Evolutionary conservation across 495 filamentous ascomycete species (phyloP), one percentile per base, ranked within the genome.

Genomic region (Penicillium chermesinum): DNA sequence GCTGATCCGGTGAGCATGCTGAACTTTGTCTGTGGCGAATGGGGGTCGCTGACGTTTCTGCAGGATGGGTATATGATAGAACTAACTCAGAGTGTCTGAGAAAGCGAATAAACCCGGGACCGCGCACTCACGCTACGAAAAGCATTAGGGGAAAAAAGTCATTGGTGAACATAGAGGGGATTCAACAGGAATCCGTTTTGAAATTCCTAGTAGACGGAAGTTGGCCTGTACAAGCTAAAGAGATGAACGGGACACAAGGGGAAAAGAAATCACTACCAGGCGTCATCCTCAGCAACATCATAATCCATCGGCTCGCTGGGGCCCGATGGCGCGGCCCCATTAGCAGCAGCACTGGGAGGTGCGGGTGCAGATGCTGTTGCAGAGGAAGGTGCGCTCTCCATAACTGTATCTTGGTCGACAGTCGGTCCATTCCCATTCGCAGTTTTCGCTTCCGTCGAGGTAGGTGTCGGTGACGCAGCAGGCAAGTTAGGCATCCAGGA

Each of bases 401-500:
- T 75, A 2, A 45, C 47, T 13, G 60, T 66, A 45, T 76, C 72
- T 16, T 63, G 61, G 13, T 66, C 58, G 13, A 59, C 50, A 33
- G 72, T 61, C 10, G 25, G 19, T 30, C 61, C 60, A 9, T 54
- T 50, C 10, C 52, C 58, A 16, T 58, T 58, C 41, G 59, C 59
- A 14, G 59, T 59, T 44, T 63, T 66, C 38, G 39, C 18, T 32
- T 66, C 61, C 7, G 58, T 20, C 2, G 60, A 43, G 32, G 53
- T 33, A 1, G 54, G 16, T n/a, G 62, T 19, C 0, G 61, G 15
- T 12, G 55, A 19, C 8, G 60, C 14, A 20, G 69, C 61, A 1
- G 69, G 67, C 4, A 68, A 68, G 39, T 73, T 75, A 40, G 76
- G 62, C 33, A 85, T 74, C 93, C 93, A 98, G 12, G 76, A 61